Conservation (phyloP, 1,139 yeast species). For the Starmera stellimalicola region DNA sequence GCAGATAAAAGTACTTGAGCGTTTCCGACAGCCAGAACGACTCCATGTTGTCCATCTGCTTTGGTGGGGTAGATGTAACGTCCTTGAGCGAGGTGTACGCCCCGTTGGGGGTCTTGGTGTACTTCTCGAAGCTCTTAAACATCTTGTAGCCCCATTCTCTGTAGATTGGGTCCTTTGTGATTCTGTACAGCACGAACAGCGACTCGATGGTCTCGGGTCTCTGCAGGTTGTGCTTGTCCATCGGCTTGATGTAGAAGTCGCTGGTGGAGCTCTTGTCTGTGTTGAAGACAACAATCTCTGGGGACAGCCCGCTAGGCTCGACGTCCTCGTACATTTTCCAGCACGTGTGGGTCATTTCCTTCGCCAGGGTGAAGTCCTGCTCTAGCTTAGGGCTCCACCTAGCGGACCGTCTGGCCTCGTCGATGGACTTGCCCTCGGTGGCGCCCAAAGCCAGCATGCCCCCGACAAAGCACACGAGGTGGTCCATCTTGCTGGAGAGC, state of each 20-base stretch:
- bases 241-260: constrained; percentile 62
- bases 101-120: constrained; percentile 45
- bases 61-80: constrained; percentile 44
- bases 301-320: constrained; percentile 63
- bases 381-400: constrained; percentile 39
- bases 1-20: constrained; percentile 72
- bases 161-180: constrained; percentile 75
- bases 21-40: constrained; percentile 95
- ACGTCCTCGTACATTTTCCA: constrained; percentile 72
- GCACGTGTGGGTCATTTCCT: constrained; percentile 73
- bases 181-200: constrained; percentile 66
- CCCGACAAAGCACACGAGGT: constrained; percentile 86
- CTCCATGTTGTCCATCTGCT: constrained; percentile 66
- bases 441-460: constrained; percentile 89
- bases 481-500: constrained; percentile 82
- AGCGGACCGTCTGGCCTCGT: constrained; percentile 35
- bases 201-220: constrained; percentile 95
- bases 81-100: constrained; percentile 63
- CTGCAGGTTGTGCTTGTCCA: constrained; percentile 77
- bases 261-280: constrained; percentile 23
- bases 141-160: constrained; percentile 90
- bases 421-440: constrained; percentile 56
- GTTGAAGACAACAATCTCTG: constrained; percentile 83
- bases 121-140: constrained; percentile 57
- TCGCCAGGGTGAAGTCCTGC: constrained; percentile 58